Evolutionary conservation across 768 basidiomycete genomes (phyloP).

Genomic region (Leucocoprinus sp.): DNA sequence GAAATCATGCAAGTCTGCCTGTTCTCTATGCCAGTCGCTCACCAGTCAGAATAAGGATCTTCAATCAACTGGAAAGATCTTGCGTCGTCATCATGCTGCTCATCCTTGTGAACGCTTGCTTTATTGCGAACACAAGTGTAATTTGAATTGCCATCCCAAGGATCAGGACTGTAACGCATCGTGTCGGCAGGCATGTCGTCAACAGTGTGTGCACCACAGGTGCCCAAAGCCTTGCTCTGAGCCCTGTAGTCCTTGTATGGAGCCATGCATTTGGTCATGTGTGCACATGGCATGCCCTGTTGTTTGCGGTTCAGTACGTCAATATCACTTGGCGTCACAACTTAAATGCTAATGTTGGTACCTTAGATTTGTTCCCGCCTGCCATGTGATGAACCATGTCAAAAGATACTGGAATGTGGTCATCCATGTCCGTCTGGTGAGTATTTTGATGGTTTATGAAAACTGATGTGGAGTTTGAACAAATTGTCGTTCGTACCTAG

Average conservation of each 20-base stretch:
- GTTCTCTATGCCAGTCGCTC: conserved; percentile 38
- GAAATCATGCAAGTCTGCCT: conserved; percentile 38
- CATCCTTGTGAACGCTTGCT: conserved; percentile 46
- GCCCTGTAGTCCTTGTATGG: conserved; percentile 56
- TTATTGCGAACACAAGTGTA: conserved; percentile 51
- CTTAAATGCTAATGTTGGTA: conserved; percentile 5
- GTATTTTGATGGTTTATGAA: conserved; percentile 8
- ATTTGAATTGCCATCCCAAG: conserved; percentile 33
- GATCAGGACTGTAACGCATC: conserved; percentile 38
- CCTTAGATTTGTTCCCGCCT: conserved; percentile 57
- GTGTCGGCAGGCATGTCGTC: conserved; percentile 43
- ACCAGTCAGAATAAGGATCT: conserved; percentile 14
- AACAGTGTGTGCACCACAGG: conserved; percentile 30
- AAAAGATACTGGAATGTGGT: conserved; percentile 42
- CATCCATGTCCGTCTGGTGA: conserved; percentile 62
- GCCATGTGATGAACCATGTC: conserved; percentile 54
- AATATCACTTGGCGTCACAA: neutral
- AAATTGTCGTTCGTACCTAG: conserved; percentile 25
- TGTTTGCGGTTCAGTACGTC: conserved; percentile 60
- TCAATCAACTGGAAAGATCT: conserved; percentile 11
- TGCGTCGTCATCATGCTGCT: conserved; percentile 26
- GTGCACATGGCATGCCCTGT: conserved; percentile 48
- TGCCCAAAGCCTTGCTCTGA: conserved; percentile 32
- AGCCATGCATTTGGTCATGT: conserved; percentile 55
- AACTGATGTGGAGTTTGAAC: neutral